Evolutionary conservation across 2,329 filamentous ascomycete genomes (phyloP), one percentile per base, ranked within the genome.

Genomic region (Aspergillus eucalypticola): DNA sequence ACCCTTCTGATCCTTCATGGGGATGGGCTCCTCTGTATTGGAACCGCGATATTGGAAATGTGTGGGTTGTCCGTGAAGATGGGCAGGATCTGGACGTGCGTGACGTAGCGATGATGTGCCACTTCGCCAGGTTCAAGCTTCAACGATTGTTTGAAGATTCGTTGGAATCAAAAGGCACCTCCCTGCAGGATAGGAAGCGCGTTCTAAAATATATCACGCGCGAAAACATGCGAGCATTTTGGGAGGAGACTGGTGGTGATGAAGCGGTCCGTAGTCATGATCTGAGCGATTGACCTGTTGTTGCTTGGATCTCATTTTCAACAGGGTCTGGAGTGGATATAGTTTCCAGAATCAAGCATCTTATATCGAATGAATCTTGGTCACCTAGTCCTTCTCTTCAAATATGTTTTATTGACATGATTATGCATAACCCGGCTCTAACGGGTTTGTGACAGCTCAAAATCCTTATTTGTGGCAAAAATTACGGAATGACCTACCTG

Each of bases 11-110:
- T 1, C 2, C 11, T 8, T 8, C 27, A 17, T 62, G 60, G 60
- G 60, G 56, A 46, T 59, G 56, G 60, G 60, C 41, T 21, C 8
- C 41, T 44, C 17, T 23, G 41, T 52, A 60, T 27, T 63, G 60
- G 60, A 54, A 63, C 19, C 8, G 4, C 6, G 54, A 56, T 7
- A 49, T 56, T 15, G 54, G 54, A 21, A 56, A 56, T 39, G 42
- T 38, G 7, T 56, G 23, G 25, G 42, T 25, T 38, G 27, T 50
- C 21, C 41, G 41, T 38, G 11, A 27, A 56, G 54, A 49, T 19
- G 54, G 19, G 54, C 3, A 49, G 21, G 54, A 56, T 38, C 42
- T 56, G 25, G n/a, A 21, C 39, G 27, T 49, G 41, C 5, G 44
- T 8, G 54, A 56, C 5, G 27, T 56, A 19, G 54, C 54, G 0